Conservation (phyloP, 306 rosid genomes). For the Citrullus colocynthis region DNA sequence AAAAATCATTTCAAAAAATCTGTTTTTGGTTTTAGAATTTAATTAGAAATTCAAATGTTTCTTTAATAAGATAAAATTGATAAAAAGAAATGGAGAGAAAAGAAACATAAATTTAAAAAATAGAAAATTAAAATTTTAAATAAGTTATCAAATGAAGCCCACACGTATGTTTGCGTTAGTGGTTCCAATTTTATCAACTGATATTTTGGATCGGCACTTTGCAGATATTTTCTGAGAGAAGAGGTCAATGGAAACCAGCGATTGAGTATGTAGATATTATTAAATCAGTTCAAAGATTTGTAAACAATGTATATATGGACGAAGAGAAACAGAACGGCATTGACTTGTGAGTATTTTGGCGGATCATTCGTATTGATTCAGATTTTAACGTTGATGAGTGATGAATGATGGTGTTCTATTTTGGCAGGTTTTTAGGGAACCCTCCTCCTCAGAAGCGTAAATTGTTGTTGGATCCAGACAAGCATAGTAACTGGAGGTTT, state of each 20-base stretch:
- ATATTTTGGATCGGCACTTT: not conserved
- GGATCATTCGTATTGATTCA: not conserved
- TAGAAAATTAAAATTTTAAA: no score
- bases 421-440: conserved; percentile 77
- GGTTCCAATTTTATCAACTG: not conserved
- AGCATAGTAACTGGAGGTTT: conserved; percentile 28
- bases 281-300: conserved; percentile 74
- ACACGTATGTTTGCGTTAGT: no score
- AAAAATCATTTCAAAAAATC: no score
- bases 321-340: conserved; percentile 69
- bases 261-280: conserved; percentile 75
- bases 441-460: conserved; percentile 62
- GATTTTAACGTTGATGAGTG: not conserved
- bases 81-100: no score
- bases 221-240: conserved; percentile 65
- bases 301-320: conserved; percentile 67
- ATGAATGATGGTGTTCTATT: not conserved
- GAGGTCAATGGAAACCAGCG: conserved; percentile 96
- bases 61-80: no score
- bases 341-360: conserved; percentile 37
- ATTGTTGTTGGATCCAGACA: conserved; percentile 63
- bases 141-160: no score
- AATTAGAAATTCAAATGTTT: no score
- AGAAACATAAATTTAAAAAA: no score
- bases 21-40: no score